These are phyloP conservation scores for Pyricularia pennisetigena DNA, from an alignment of 2,329 filamentous ascomycete species.

Conservation along the genomic window DNA sequence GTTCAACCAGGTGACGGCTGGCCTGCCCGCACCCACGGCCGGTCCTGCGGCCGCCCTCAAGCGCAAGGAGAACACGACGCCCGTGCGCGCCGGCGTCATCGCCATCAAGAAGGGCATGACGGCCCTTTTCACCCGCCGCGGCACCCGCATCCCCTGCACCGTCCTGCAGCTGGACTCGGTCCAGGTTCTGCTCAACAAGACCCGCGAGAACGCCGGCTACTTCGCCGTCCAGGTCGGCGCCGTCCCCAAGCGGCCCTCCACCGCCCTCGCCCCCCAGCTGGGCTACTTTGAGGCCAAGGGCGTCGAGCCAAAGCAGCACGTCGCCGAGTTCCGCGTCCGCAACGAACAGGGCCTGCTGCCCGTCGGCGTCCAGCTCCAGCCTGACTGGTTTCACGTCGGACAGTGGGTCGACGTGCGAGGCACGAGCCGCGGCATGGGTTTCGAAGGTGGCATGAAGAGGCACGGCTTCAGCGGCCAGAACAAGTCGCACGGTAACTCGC, in stretches of 20 bases:
- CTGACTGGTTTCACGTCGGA: conserved; percentile 86
- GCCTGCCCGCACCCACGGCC: conserved; percentile 45
- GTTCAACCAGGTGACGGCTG: conserved; percentile 50
- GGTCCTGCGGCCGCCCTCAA: conserved; percentile 51
- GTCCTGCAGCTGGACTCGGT: conserved; percentile 89
- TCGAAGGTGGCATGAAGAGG: conserved; percentile 96
- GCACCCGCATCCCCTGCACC: conserved; percentile 74
- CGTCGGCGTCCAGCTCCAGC: conserved; percentile 65
- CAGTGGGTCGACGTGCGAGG: conserved; percentile 83
- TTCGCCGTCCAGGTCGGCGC: conserved; percentile 85
- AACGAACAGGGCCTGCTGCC: conserved; percentile 61
- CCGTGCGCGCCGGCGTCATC: conserved; percentile 68
- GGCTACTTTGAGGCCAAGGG: conserved; percentile 81
- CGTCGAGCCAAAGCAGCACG: conserved; percentile 71
- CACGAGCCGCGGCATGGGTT: conserved; percentile 79
- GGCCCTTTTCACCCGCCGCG: conserved; percentile 72
- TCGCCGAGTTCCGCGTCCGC: conserved; percentile 82
- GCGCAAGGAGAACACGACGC: conserved; percentile 48
- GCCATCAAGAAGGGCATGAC: conserved; percentile 96
- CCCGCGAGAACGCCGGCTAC: conserved; percentile 72
- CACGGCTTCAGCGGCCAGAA: conserved; percentile 84
- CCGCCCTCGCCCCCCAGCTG: conserved; percentile 71
- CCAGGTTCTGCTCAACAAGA: conserved; percentile 83
- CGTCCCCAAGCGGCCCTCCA: conserved; percentile 63
- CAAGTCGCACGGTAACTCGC: conserved; percentile 89